These are phyloP conservation scores for Rugosomyces carneus DNA, from an alignment of 1,284 basidiomycete species.

Conservation along the genomic window DNA sequence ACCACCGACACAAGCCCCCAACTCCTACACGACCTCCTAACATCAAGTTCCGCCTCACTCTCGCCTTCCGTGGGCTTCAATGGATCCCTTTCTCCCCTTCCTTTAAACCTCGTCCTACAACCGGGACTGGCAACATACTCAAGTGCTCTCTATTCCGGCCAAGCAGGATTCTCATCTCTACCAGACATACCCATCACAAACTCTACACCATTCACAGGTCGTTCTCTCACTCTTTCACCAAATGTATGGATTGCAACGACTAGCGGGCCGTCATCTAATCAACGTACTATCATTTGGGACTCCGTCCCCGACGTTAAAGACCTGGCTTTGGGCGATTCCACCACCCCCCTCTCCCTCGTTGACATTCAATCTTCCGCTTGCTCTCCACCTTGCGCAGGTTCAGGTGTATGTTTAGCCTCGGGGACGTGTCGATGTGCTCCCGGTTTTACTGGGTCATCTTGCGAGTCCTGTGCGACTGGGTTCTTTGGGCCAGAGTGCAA, in stretches of 20 bases:
- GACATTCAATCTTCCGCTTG: slow-evolving; percentile 67
- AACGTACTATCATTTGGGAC: slow-evolving; percentile 65
- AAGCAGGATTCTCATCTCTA: slow-evolving; percentile 52
- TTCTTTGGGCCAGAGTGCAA: slow-evolving; percentile 69
- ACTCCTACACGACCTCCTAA: slow-evolving; percentile 60
- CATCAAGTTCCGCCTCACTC: slow-evolving; percentile 52
- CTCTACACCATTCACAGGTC: slow-evolving; percentile 45
- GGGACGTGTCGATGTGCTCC: slow-evolving; percentile 66
- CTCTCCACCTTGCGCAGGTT: slow-evolving; percentile 64
- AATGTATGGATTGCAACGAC: slow-evolving; percentile 62
- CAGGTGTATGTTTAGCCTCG: slow-evolving; percentile 61
- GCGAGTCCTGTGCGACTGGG: slow-evolving; percentile 65
- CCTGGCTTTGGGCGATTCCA: slow-evolving; percentile 40
- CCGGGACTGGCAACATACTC: slow-evolving; percentile 62
- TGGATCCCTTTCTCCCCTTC: slow-evolving; percentile 44
- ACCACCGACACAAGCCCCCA: slow-evolving; percentile 61
- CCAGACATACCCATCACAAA: slow-evolving; percentile 38
- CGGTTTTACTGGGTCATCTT: slow-evolving; percentile 71
- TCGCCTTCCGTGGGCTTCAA: slow-evolving; percentile 59
- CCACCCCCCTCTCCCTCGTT: slow-evolving; percentile 45
- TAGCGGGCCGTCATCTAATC: slow-evolving; percentile 33
- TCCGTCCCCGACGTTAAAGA: slow-evolving; percentile 67
- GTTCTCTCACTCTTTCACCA: slow-evolving; percentile 54
- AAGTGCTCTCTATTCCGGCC: slow-evolving; percentile 55
- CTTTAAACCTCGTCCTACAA: slow-evolving; percentile 56